phyloP scores from a whole-genome alignment of 106 monocot genomes.

The Xerophyta viscosa region DNA sequence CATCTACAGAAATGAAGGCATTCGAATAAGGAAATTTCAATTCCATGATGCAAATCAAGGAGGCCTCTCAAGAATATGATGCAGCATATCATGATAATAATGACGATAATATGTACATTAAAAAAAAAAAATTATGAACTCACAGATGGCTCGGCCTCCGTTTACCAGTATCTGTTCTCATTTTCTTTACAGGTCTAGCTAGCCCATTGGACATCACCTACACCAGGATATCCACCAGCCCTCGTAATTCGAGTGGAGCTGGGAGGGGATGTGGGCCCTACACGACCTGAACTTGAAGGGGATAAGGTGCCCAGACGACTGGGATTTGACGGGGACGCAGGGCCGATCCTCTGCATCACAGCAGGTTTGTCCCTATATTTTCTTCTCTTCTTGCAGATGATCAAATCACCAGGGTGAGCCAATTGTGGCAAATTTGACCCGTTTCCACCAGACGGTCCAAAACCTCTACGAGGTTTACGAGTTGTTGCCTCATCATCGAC shows the following conservation, averaged over 20 bases:
- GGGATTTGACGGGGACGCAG: slow-evolving; percentile 28
- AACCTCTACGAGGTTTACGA: too few relatives aligned
- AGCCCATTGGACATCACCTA: slow-evolving; percentile 71
- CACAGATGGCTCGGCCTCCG: slow-evolving; percentile 69
- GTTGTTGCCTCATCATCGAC: slow-evolving; percentile 12
- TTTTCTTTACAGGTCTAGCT: slow-evolving; percentile 87
- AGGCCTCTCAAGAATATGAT: neutral
- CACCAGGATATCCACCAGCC: slow-evolving; percentile 10
- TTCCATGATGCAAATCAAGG: too few relatives aligned
- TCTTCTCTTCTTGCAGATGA: slow-evolving; percentile 94
- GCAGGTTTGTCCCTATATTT: slow-evolving; percentile 74
- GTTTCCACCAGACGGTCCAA: slow-evolving; percentile 20
- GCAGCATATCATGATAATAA: neutral
- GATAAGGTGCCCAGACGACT: slow-evolving; percentile 23
- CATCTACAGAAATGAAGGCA: too few relatives aligned
- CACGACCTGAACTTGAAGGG: slow-evolving; percentile 13
- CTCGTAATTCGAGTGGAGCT: slow-evolving; percentile 15
- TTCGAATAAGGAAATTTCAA: too few relatives aligned
- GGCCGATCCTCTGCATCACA: slow-evolving; percentile 23
- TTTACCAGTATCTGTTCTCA: slow-evolving; percentile 80
- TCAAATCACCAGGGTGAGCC: slow-evolving; percentile 66
- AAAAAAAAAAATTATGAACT: slow-evolving; percentile 2
- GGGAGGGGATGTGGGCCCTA: slow-evolving; percentile 16
- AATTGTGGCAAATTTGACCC: slow-evolving; percentile 22
- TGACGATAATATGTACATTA: slow-evolving; percentile 3